Evolutionary conservation across 495 filamentous ascomycete species (phyloP).

Genomic region (Penicillium nucicola): DNA sequence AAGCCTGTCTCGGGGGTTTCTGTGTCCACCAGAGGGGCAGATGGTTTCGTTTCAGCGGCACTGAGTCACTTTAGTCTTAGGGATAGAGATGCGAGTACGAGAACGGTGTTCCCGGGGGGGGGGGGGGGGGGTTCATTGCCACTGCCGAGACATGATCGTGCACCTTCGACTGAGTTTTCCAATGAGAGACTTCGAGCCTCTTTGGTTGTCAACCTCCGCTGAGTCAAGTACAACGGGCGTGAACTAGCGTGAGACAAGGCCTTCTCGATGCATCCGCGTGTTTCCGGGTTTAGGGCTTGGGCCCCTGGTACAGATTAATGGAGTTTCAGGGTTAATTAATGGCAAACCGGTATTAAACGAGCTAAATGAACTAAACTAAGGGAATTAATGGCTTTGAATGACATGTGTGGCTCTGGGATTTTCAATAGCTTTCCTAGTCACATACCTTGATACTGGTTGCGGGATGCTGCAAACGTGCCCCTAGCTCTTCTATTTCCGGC

Average conservation of each 20-base stretch:
- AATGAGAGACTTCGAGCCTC: too few species aligned
- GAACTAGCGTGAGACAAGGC: background rate
- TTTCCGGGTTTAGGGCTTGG: background rate
- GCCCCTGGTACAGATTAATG: background rate
- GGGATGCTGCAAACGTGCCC: conserved; percentile 18
- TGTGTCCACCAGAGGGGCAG: conserved; percentile 1
- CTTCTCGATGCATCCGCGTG: background rate
- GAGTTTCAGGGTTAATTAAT: conserved; percentile 1
- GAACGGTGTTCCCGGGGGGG: too few species aligned
- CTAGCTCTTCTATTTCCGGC: conserved; percentile 10
- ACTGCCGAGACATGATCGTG: too few species aligned
- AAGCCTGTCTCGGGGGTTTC: conserved; percentile 18
- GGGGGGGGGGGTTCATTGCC: too few species aligned
- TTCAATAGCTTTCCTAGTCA: too few species aligned
- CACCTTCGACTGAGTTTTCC: too few species aligned
- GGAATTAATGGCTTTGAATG: too few species aligned
- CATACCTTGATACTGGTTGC: conserved; percentile 6
- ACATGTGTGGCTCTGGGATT: conserved; percentile 4
- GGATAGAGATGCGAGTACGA: background rate
- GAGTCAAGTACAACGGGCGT: too few species aligned
- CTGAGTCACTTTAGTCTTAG: conserved; percentile 3
- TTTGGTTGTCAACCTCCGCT: too few species aligned
- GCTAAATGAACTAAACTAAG: too few species aligned
- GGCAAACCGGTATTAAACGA: too few species aligned
- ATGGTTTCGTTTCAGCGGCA: conserved; percentile 16